These are phyloP conservation scores for Knufia fluminis DNA, from an alignment of 2,329 filamentous ascomycete genomes.

Conservation along the genomic window DNA sequence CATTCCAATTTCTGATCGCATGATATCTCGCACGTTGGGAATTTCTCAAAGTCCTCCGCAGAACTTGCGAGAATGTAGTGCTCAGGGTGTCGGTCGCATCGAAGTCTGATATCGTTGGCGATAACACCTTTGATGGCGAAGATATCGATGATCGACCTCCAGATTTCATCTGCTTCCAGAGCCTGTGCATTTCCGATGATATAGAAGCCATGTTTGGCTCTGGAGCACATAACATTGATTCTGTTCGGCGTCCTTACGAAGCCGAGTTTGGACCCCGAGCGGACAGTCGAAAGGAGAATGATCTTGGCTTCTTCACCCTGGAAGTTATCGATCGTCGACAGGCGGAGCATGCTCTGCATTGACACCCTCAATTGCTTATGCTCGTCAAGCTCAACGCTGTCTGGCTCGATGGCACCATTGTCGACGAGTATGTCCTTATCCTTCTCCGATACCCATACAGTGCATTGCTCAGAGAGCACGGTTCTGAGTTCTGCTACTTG, in stretches of 20 bases:
- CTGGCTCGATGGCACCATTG: conserved; percentile 16
- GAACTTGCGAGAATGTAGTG: conserved; percentile 41
- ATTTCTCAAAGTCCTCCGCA: conserved; percentile 49
- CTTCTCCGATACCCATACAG: conserved; percentile 25
- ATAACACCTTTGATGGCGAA: conserved; percentile 19
- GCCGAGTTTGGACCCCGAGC: conserved; percentile 27
- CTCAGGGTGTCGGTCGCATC: conserved; percentile 53
- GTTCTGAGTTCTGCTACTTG: conserved; percentile 23
- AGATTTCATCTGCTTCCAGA: conserved; percentile 24
- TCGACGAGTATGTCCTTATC: conserved; percentile 23
- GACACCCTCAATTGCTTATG: conserved; percentile 18
- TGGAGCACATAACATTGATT: conserved; percentile 28
- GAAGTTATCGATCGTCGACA: conserved; percentile 28
- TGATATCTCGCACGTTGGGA: conserved; percentile 41
- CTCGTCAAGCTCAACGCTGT: conserved; percentile 12
- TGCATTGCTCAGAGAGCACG: conserved; percentile 19
- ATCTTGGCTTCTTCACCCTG: conserved; percentile 31
- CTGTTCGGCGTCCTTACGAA: conserved; percentile 28
- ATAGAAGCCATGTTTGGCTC: conserved; percentile 29
- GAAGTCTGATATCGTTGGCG: conserved; percentile 44
- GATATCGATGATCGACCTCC: conserved; percentile 22
- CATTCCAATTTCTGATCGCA: conserved; percentile 46
- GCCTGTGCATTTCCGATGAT: conserved; percentile 27
- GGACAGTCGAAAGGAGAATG: conserved; percentile 26
- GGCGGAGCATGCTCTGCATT: conserved; percentile 23